Base-by-base conservation (phyloP, 2,329 filamentous ascomycete species). In the Aspergillus pseudonomiae region DNA sequence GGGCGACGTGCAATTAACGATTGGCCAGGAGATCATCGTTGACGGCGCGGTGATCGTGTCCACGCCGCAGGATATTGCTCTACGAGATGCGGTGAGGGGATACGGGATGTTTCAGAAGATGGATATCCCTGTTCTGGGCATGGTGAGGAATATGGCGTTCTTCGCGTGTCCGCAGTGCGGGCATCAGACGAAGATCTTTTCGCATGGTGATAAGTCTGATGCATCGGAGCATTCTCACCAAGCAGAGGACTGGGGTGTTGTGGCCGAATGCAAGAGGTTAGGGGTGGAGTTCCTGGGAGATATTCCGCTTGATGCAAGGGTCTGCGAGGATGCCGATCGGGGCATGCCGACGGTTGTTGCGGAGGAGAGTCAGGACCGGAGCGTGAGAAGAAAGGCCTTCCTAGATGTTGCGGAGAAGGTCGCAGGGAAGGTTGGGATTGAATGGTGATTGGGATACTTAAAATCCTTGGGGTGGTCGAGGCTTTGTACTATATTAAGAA, bases 1-100 rank as follows among this genome's bases (percentile, higher is more conserved):
- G 0, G 95, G 95, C 28, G 95, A 99, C 73, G 94, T 94, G 0
- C 95, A 99, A 75, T 84, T 99, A 68, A 97, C 93, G n/a, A 95
- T 99, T 65, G 94, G 93, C 19, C 95, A 99, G 77, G 94, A 97
- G 79, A 85, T 99, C 12, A 83, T 91, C n/a, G 82, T 99, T 2
- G 92, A 96, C 70, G 94, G 93, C 84, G 81, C 75, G 0, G 83
- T 98, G 19, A 92, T 99, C 41, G 89, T 99, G 1, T 95, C 93
- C 0, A 99, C 95, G 0, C 95, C 95, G 2, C 95, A 99, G 76
- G 93, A 96, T 58, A 87, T 99, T 32, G 93, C 94, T 1, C 86
- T 97, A 2, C 93, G 94, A 70, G 95, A 99, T 73, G 94, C 95
- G 0, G 86, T 96, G 24, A 93, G 95, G 71, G 95, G 95, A 3